Base-by-base conservation (phyloP, 169 alveolate genomes). In the Cryptosporidium xiaoi region DNA sequence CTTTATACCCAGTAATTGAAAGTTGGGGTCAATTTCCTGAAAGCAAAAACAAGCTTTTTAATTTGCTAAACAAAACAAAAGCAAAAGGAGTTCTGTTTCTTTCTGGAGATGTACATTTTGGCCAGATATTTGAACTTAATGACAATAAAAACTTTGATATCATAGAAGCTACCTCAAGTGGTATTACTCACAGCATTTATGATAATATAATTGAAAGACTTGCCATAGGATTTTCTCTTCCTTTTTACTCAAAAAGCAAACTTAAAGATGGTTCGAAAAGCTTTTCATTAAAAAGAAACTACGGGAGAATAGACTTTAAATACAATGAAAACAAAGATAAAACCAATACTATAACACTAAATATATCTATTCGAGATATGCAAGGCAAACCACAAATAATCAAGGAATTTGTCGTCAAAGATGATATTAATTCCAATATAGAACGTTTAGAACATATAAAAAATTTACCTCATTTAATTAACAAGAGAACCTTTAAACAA, bases 31-130 rank as follows among this genome's bases (percentile, higher is more conserved):
- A 92, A 20, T 84, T 91, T 84, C 96, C 96, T 6, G 51, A 40
- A 33, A 93, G 96, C 2, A 91, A 91, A 83, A 87, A 83, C 60
- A 83, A 95, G 82, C 89, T 94, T 46, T 69, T 91, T 18, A 48
- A 65, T 8, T 65, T 94, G 44, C 64, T 94, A 48, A 77, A 84
- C 50, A 90, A 91, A 51, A 92, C 95, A n/a, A 71, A 92, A 56
- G 95, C 96, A 24, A 92, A 82, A 56, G 93, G 93, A 34, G 82
- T 93, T n/a, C 10, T 94, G 46, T 92, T 94, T 83, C 40, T 94
- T 62, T 93, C 96, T n/a, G 96, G 96, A 12, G 96, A 94, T 64
- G 96, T 94, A 10, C 96, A 94, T 51, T 94, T 65, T 64, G 91
- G 90, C 7, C 92, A 91, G 51, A 44, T 90, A n/a, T 71, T 82